These are phyloP conservation scores for Candida taoyuanica DNA, from an alignment of 805 yeast species.

Conservation along the genomic window DNA sequence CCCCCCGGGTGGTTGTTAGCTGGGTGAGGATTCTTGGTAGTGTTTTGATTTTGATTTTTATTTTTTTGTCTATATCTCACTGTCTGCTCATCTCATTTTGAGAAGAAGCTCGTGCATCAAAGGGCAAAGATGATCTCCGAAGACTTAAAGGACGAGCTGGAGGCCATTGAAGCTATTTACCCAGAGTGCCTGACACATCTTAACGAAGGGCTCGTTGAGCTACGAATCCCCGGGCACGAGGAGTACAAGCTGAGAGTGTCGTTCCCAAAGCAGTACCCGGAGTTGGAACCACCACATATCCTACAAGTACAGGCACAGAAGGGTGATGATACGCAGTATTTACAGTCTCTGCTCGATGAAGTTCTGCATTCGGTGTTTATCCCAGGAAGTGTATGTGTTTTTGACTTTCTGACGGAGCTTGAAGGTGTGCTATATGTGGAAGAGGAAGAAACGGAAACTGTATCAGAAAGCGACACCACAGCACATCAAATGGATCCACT, in stretches of 20 bases:
- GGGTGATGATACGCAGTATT: constrained; percentile 38
- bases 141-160: constrained; percentile 66
- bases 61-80: too few relatives aligned
- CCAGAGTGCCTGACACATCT: constrained; percentile 51
- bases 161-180: constrained; percentile 82
- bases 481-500: constrained; percentile 38
- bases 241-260: constrained; percentile 58
- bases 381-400: constrained; percentile 69
- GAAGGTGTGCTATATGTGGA: constrained; percentile 45
- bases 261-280: constrained; percentile 72
- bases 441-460: constrained; percentile 18
- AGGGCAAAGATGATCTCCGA: constrained; percentile 32
- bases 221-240: constrained; percentile 59
- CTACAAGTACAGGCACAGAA: constrained; percentile 45
- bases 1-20: too few relatives aligned
- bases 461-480: neutral
- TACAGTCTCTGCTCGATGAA: constrained; percentile 43
- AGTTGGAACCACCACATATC: constrained; percentile 51
- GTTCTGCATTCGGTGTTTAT: constrained; percentile 49
- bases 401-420: constrained; percentile 69
- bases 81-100: too few relatives aligned
- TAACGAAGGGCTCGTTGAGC: constrained; percentile 36
- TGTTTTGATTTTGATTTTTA: too few relatives aligned
- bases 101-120: too few relatives aligned
- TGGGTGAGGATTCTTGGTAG: too few relatives aligned